Percentiles rank a stretch among this genome's conserved stretches.
phyloP scores from a whole-genome alignment of 306 rosid genomes.

The Citrullus mucosospermus region DNA sequence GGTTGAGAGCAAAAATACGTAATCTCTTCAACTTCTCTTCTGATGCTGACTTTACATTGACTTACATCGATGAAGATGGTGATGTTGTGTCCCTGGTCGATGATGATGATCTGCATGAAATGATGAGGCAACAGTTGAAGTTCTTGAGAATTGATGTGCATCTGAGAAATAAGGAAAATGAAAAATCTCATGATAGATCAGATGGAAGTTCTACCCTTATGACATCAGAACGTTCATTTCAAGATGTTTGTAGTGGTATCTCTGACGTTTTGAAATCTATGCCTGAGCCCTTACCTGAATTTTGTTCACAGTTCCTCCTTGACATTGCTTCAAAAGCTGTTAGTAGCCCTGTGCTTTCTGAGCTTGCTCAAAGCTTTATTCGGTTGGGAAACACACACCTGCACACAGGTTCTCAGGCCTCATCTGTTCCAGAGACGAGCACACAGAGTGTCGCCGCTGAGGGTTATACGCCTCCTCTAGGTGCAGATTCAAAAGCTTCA shows the following conservation, averaged over 20 bases:
- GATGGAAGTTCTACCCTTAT: conserved; percentile 48
- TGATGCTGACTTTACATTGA: conserved; percentile 41
- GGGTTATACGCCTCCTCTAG: conserved; percentile 10
- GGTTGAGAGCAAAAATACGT: conserved; percentile 41
- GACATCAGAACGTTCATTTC: conserved; percentile 15
- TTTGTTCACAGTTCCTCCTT: conserved; percentile 22
- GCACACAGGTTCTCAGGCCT: conserved; percentile 19
- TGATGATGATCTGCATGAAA: conserved; percentile 69
- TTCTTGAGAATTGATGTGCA: conserved; percentile 64
- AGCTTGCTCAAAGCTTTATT: conserved; percentile 28
- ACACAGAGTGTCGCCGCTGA: conserved; percentile 13
- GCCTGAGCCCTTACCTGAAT: conserved; percentile 37
- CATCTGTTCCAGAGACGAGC: conserved; percentile 17
- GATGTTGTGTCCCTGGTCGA: conserved; percentile 68
- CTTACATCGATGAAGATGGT: conserved; percentile 86
- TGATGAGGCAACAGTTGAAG: conserved; percentile 51
- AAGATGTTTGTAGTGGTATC: background rate
- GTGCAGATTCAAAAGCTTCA: conserved; percentile 9
- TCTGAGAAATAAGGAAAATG: conserved; percentile 16
- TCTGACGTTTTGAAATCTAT: conserved; percentile 33
- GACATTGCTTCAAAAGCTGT: conserved; percentile 33
- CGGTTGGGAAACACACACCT: conserved; percentile 21
- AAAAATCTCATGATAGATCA: conserved; percentile 26
- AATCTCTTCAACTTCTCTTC: conserved; percentile 34
- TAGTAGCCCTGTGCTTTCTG: conserved; percentile 27